Evolutionary conservation across 805 yeast genomes (phyloP).

Genomic region (Phaffomyces antillensis): DNA sequence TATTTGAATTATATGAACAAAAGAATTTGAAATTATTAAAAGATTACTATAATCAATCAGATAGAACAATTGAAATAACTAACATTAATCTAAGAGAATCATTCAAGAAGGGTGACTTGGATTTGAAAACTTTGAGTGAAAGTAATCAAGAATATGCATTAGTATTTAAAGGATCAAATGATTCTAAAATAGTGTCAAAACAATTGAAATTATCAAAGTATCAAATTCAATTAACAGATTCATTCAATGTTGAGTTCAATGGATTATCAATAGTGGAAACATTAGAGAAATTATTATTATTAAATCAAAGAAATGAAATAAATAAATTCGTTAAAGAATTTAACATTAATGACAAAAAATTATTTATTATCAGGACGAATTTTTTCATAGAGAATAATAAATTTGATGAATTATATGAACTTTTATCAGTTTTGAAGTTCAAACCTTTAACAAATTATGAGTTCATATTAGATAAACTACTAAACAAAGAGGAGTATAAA

Average conservation of each 20-base stretch:
- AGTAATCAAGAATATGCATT: slow-evolving; percentile 26
- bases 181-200: slow-evolving; percentile 35
- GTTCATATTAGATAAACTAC: slow-evolving; percentile 35
- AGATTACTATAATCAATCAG: slow-evolving; percentile 61
- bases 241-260: slow-evolving; percentile 22
- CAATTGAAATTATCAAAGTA: slow-evolving; percentile 35
- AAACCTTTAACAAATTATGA: slow-evolving; percentile 66
- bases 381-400: slow-evolving; percentile 37
- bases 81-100: slow-evolving; percentile 28
- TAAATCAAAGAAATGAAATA: slow-evolving; percentile 45
- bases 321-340: slow-evolving; percentile 25
- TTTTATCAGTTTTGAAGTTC: slow-evolving; percentile 33
- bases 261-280: slow-evolving; percentile 35
- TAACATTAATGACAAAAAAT: slow-evolving; percentile 49
- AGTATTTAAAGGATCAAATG: slow-evolving; percentile 27
- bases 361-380: slow-evolving; percentile 46
- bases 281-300: slow-evolving; percentile 34
- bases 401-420: slow-evolving; percentile 49
- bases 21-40: slow-evolving; percentile 33
- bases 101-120: background rate
- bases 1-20: slow-evolving; percentile 27
- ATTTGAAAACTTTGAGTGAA: slow-evolving; percentile 22
- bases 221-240: slow-evolving; percentile 37
- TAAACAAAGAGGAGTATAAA: slow-evolving; percentile 9
- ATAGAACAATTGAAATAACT: slow-evolving; percentile 42